Base-by-base conservation (phyloP, 257 asterid species). In the Scutellaria galericulata region DNA sequence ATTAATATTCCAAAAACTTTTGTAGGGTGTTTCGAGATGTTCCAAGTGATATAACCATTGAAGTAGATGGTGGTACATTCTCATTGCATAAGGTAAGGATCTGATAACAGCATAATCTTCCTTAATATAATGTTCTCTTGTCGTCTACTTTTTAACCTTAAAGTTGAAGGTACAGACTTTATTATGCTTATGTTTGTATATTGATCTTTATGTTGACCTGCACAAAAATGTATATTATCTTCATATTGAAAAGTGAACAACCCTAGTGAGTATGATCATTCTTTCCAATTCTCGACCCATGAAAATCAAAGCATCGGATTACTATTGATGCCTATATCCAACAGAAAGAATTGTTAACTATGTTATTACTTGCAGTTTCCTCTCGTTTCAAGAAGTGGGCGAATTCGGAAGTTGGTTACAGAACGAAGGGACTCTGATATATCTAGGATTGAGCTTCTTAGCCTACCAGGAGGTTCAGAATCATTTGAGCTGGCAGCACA, bases 1-100 rank as follows among this genome's bases (percentile, higher is more conserved):
- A 66, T 72, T n/a, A 13, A 42, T 18, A 18, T 7, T 27, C 46
- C 24, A 8, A 58, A 67, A 53, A 31, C 46, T 75, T 74, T 53
- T 66, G 41, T 83, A 90, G 98, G 96, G 95, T 82, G 66, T 90
- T 88, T 85, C 90, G 83, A 78, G 98, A 92, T 72, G 96, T 90
- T 77, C 95, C 96, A 13, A 86, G 97, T 73, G 97, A 92, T 78
- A 81, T 90, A 75, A 83, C 87, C 9, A 86, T 92, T 31, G 90
- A 86, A 74, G 97, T 90, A 40, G 86, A 83, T 44, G 97, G 88
- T 0, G 79, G 77, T 45, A 73, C 86, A 41, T 92, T 92, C 84
- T 81, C 87, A 24, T 79, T 92, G 83, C 98, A 92, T 66, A 92
- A 88, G 96, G 98, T 83, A 74, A 84, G 72, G 14, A 67, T 59